A percentile compares a stretch with the other conserved stretches of the same genome.
These are phyloP conservation scores for Helotiales sp. DNA, from an alignment of 2,329 filamentous ascomycete species.

Conservation along the genomic window DNA sequence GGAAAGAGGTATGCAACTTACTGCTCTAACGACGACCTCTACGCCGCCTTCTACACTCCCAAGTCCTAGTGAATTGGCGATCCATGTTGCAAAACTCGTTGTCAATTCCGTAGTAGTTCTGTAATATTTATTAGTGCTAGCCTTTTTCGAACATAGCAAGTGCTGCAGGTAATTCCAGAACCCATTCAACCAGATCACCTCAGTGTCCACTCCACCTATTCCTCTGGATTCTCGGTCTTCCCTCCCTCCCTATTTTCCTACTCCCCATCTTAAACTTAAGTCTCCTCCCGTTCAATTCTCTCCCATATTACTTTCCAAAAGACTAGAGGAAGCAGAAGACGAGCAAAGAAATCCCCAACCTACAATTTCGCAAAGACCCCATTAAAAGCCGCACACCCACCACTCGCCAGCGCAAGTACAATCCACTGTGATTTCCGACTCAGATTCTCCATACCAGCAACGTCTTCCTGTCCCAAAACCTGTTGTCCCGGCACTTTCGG, in stretches of 20 bases:
- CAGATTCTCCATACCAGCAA: conserved; percentile 39
- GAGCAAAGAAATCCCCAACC: conserved; percentile 37
- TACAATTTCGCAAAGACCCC: conserved; percentile 78
- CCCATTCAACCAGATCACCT: not conserved
- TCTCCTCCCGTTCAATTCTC: not conserved
- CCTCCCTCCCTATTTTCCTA: too few relatives aligned
- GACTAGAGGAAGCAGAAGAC: too few relatives aligned
- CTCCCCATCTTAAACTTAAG: not conserved
- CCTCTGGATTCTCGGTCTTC: not conserved
- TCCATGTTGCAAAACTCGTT: conserved; percentile 53
- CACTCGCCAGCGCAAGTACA: conserved; percentile 72
- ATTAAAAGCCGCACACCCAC: conserved; percentile 79
- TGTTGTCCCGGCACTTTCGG: not conserved
- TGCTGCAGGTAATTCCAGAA: not conserved
- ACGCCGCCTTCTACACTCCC: conserved; percentile 51
- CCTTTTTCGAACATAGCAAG: not conserved
- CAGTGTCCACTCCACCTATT: not conserved
- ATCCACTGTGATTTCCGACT: conserved; percentile 61
- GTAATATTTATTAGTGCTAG: conserved; percentile 15
- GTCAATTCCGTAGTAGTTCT: conserved; percentile 62
- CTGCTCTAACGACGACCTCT: conserved; percentile 56
- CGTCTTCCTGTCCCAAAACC: conserved; percentile 2
- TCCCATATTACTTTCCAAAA: too few relatives aligned
- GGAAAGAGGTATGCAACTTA: conserved; percentile 43
- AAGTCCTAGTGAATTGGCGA: conserved; percentile 52